Base-by-base conservation (phyloP, 352 stramenopile species). In the Phytopythium montanum region DNA sequence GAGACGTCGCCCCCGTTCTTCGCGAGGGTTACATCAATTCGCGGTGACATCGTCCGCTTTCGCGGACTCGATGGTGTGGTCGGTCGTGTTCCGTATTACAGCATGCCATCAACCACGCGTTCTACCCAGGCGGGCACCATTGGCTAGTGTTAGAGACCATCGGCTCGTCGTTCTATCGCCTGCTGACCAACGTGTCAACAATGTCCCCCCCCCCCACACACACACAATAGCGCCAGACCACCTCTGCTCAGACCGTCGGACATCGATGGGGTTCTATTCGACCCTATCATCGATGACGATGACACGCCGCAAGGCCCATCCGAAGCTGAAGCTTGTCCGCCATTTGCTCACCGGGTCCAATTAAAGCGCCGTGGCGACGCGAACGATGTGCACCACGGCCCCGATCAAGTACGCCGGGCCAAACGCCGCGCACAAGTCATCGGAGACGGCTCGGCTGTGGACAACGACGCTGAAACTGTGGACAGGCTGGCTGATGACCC, bases 1-100 rank as follows among this genome's bases (percentile, higher is more conserved):
- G 54, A 52, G 12, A 28, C 41, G 21, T 36, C 45, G 14, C n/a
- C 36, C 5, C 39, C 54, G 34, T 59, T 59, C 39, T 59, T 52
- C 38, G 54, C 54, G 34, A 39, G 18, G 18, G 34, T 39, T 9
- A 39, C 34, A 9, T 39, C 34, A 39, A 39, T 14, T 10, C 4
- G 10, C n/a, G n/a, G n/a, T n/a, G 4, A 39, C 7, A 39, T 9
- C 10, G 10, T 39, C 5, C 3, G 2, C 10, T 39, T 39, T 14
- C 31, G 34, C 34, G 18, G 34, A 18, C 34, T 39, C 9, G 18
- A 10, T 39, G 7, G 34, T 3, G 34, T 39, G 34, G 7, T 2
- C 18, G 34, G 34, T 25, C 8, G 41, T 5, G 41, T 26, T 2
- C 18, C 4, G 41, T 16, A 48, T 28, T 54, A 18, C 48, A 54